These are phyloP conservation scores for Metschnikowia dekortorum DNA, from an alignment of 805 yeast species.

Conservation along the genomic window DNA sequence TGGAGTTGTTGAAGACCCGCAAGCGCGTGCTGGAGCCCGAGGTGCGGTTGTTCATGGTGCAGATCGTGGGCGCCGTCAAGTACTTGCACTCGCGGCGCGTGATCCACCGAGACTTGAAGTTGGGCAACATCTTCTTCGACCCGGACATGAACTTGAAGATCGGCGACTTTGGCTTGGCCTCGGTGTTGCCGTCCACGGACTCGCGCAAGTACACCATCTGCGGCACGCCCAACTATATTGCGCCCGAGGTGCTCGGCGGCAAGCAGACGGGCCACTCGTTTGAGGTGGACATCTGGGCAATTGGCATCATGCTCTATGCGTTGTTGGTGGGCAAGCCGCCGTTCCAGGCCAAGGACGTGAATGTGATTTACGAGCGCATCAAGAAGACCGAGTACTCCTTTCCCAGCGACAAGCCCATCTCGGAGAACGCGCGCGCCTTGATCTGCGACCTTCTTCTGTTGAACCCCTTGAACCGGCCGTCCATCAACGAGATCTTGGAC, in stretches of 20 bases:
- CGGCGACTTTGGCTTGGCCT: conserved; percentile 98
- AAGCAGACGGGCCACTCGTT: conserved; percentile 85
- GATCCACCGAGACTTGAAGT: conserved; percentile 91
- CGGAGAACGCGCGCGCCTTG: conserved; percentile 67
- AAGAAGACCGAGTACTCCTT: conserved; percentile 74
- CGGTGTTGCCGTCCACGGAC: conserved; percentile 64
- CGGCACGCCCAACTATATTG: conserved; percentile 98
- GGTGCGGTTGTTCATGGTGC: conserved; percentile 84
- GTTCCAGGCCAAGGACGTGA: conserved; percentile 92
- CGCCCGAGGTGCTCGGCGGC: conserved; percentile 94
- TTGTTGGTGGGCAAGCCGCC: conserved; percentile 94
- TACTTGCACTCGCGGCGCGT: conserved; percentile 90
- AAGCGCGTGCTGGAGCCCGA: conserved; percentile 88
- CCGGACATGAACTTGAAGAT: conserved; percentile 90
- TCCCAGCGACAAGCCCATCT: conserved; percentile 66
- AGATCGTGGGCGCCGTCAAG: conserved; percentile 88
- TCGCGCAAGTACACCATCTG: conserved; percentile 90
- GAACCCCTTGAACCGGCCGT: conserved; percentile 78
- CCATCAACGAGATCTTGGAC: conserved; percentile 69
- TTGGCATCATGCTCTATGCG: conserved; percentile 95
- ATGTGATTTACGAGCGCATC: conserved; percentile 87
- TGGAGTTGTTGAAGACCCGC: conserved; percentile 86
- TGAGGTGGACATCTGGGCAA: conserved; percentile 97
- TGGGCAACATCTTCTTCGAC: conserved; percentile 94
- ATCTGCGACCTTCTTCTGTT: conserved; percentile 70